These are phyloP conservation scores for Globisporangium solare DNA, from an alignment of 352 stramenopile genomes.

Conservation along the genomic window DNA sequence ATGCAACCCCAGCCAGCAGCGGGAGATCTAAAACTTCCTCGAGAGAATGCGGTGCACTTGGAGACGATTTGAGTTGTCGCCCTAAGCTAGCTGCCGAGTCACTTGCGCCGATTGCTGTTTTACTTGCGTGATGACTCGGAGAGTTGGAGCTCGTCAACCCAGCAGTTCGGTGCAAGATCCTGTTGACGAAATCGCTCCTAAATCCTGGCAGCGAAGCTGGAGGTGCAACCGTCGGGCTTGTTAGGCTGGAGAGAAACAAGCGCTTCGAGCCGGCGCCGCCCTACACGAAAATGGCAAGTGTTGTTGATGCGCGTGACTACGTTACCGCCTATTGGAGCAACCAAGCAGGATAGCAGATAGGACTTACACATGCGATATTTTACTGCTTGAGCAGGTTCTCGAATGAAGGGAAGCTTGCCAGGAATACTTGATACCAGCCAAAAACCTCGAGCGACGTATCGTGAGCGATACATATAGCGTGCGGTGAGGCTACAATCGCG, in stretches of 20 bases:
- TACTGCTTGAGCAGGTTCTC: constrained; percentile 16
- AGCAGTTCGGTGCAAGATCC: constrained; percentile 11
- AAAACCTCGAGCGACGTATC: constrained; percentile 21
- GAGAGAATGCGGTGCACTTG: not conserved
- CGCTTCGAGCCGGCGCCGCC: constrained; percentile 21
- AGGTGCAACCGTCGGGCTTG: not conserved
- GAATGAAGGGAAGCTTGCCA: constrained; percentile 26
- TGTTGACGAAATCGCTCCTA: constrained; percentile 4
- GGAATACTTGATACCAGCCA: constrained; percentile 42
- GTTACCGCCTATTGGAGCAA: not conserved
- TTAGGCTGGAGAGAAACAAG: constrained; percentile 18
- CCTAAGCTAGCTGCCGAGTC: constrained; percentile 2
- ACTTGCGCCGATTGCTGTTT: constrained; percentile 1
- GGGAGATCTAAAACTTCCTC: not conserved
- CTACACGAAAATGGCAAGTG: not conserved
- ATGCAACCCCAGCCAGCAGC: constrained; percentile 6
- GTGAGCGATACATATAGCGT: constrained; percentile 1
- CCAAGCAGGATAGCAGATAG: not conserved
- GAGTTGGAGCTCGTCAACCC: not conserved
- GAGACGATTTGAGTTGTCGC: not conserved
- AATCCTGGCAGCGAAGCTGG: constrained; percentile 1
- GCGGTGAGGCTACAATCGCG: constrained; percentile 1
- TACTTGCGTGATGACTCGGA: not conserved
- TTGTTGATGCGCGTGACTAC: not conserved
- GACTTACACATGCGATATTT: constrained; percentile 17